Conservation (phyloP, 306 rosid genomes). For the Myrica gale region DNA sequence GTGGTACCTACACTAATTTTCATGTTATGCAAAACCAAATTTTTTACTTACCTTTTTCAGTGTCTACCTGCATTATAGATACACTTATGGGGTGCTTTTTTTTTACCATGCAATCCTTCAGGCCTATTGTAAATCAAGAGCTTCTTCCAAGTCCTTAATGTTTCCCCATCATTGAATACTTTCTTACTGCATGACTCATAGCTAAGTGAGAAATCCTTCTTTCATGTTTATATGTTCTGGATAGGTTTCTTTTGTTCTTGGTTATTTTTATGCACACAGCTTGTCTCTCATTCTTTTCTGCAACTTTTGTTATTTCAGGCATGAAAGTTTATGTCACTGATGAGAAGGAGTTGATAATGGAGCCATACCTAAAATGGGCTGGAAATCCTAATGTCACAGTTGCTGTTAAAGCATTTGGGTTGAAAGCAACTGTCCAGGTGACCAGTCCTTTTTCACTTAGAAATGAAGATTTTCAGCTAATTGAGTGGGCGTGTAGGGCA, state of each 20-base stretch:
- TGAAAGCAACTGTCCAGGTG: constrained; percentile 89
- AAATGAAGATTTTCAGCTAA: not conserved
- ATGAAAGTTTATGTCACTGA: constrained; percentile 85
- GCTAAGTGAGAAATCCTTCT: constrained; percentile 6
- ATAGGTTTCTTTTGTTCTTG: constrained; percentile 8
- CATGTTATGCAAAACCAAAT: not conserved
- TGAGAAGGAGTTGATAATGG: constrained; percentile 95
- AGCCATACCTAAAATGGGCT: constrained; percentile 89
- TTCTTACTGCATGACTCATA: constrained; percentile 2
- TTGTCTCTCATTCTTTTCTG: constrained; percentile 18
- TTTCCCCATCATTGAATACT: not conserved
- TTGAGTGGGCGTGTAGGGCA: not conserved
- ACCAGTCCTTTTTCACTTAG: constrained; percentile 5
- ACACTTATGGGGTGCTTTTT: not conserved
- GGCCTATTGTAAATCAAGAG: constrained; percentile 10
- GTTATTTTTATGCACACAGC: not conserved
- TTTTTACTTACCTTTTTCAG: not conserved
- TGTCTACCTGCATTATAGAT: not conserved
- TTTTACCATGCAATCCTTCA: constrained; percentile 13
- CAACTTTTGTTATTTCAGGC: constrained; percentile 41
- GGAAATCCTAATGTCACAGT: constrained; percentile 78
- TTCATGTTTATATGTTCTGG: constrained; percentile 1
- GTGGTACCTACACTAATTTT: too few relatives aligned
- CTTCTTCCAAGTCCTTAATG: constrained; percentile 10
- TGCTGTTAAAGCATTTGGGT: constrained; percentile 77